Percentiles rank a stretch among this genome's conserved stretches.
Evolutionary conservation across 1,284 basidiomycete genomes (phyloP).

Genomic region (Wolfiporia cocos): DNA sequence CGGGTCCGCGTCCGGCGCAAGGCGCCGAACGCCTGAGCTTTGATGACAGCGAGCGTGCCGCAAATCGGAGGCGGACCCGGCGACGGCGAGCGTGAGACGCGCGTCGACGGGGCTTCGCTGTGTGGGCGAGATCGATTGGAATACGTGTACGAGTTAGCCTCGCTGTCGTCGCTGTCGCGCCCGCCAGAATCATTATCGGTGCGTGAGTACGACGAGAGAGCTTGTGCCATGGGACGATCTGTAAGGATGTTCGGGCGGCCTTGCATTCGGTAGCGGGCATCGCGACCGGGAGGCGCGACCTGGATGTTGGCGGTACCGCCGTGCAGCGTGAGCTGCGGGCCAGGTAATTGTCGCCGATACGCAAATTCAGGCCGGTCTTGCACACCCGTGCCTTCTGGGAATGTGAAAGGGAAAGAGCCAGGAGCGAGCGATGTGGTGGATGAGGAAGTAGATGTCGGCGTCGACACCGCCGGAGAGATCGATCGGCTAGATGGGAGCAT

Average conservation of each 20-base stretch:
- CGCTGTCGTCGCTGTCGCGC: slow-evolving; percentile 51
- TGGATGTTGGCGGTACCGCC: slow-evolving; percentile 69
- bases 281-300: slow-evolving; percentile 39
- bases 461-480: slow-evolving; percentile 62
- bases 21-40: slow-evolving; percentile 80
- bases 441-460: slow-evolving; percentile 60
- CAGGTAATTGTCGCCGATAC: slow-evolving; percentile 51
- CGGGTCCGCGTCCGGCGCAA: slow-evolving; percentile 69
- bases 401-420: slow-evolving; percentile 59
- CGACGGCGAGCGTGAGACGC: slow-evolving; percentile 66
- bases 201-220: slow-evolving; percentile 42
- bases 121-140: slow-evolving; percentile 21
- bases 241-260: slow-evolving; percentile 39
- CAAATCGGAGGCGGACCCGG: slow-evolving; percentile 58
- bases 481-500: slow-evolving; percentile 64
- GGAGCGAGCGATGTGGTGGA: slow-evolving; percentile 48
- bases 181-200: slow-evolving; percentile 46
- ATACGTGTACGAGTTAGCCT: slow-evolving; percentile 36
- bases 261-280: slow-evolving; percentile 55
- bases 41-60: slow-evolving; percentile 79
- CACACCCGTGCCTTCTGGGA: slow-evolving; percentile 40
- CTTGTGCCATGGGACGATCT: slow-evolving; percentile 45
- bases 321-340: slow-evolving; percentile 59
- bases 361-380: slow-evolving; percentile 59
- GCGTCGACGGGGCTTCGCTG: slow-evolving; percentile 26